Percentiles rank a stretch among this genome's conserved stretches.
phyloP scores from a whole-genome alignment of 345 rosid species.

The Barbarea vulgaris region DNA sequence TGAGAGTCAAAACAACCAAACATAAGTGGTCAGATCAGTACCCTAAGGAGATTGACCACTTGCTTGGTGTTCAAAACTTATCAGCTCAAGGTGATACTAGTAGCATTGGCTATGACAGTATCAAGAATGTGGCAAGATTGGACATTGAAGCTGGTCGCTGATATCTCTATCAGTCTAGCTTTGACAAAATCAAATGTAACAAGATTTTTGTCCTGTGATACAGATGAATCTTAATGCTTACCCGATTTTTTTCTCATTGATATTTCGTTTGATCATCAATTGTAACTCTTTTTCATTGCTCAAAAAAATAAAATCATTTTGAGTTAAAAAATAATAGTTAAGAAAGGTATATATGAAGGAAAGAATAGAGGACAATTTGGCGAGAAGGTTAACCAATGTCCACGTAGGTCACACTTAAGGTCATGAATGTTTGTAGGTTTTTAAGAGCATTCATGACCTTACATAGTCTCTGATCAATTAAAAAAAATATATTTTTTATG shows the following conservation, averaged over 20 bases:
- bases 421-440: too few relatives aligned
- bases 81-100: background rate
- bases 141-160: slow-evolving; percentile 6
- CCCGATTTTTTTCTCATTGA: background rate
- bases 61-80: background rate
- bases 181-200: background rate
- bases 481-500: too few relatives aligned
- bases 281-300: too few relatives aligned
- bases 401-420: too few relatives aligned
- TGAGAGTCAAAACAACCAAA: slow-evolving; percentile 10
- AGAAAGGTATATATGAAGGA: too few relatives aligned
- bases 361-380: too few relatives aligned
- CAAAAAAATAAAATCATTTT: too few relatives aligned
- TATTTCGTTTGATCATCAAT: too few relatives aligned
- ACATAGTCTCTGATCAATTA: too few relatives aligned
- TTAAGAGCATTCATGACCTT: too few relatives aligned
- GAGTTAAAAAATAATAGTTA: too few relatives aligned
- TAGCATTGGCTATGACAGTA: slow-evolving; percentile 8
- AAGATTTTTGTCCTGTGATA: background rate
- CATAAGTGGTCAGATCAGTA: slow-evolving; percentile 7
- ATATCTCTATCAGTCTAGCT: background rate
- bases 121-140: background rate
- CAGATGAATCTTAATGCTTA: background rate
- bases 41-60: slow-evolving; percentile 13
- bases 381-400: too few relatives aligned